phyloP scores from a whole-genome alignment of 768 basidiomycete genomes.

The Kwoniella europaea region DNA sequence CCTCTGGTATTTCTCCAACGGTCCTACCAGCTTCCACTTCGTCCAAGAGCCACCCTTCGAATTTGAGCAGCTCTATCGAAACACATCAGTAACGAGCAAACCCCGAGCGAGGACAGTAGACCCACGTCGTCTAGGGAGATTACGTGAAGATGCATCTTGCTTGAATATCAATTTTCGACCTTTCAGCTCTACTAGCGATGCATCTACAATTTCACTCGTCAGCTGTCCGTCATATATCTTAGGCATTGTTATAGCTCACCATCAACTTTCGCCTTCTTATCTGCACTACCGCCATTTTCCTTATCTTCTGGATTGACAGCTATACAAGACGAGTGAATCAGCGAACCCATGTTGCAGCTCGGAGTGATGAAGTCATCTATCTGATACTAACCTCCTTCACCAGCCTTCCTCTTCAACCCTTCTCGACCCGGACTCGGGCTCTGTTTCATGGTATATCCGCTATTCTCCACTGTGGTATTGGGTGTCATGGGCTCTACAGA shows the following conservation, averaged over 20 bases:
- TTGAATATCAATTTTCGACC: constrained; percentile 39
- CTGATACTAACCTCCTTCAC: constrained; percentile 15
- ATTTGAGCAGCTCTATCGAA: constrained; percentile 29
- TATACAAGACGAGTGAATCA: neutral
- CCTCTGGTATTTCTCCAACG: constrained; percentile 34
- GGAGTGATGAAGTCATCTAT: neutral
- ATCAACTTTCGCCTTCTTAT: constrained; percentile 33
- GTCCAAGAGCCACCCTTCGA: constrained; percentile 40
- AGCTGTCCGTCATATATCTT: neutral
- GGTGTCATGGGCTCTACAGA: constrained; percentile 29
- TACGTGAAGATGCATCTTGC: constrained; percentile 24
- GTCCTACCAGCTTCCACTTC: constrained; percentile 33
- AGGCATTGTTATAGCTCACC: constrained; percentile 11
- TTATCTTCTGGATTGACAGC: constrained; percentile 23
- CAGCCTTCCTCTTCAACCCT: constrained; percentile 27
- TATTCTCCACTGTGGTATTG: constrained; percentile 27
- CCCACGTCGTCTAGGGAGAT: constrained; percentile 37
- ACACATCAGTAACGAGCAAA: too few relatives aligned
- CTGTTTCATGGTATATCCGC: neutral
- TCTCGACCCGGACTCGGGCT: constrained; percentile 14
- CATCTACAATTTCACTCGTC: neutral
- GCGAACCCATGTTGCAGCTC: neutral
- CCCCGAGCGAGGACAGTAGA: neutral
- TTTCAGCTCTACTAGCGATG: constrained; percentile 38
- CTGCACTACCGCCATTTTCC: constrained; percentile 19